A percentile compares a stretch with the other conserved stretches of the same genome.
Conservation (phyloP, 2,329 filamentous ascomycete species). For the Microcyclosporella mali region DNA sequence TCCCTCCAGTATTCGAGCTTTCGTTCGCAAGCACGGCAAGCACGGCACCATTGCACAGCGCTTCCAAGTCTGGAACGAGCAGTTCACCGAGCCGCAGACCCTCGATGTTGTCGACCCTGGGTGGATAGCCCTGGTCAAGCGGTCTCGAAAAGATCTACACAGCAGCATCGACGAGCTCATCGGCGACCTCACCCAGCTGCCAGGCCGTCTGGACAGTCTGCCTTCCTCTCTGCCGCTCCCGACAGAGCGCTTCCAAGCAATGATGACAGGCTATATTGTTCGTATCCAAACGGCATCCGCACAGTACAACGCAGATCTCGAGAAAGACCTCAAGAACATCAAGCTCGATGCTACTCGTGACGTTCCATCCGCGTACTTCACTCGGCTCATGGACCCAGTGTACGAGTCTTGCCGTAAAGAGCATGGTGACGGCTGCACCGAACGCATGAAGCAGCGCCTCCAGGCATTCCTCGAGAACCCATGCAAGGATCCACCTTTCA, state of each 20-base stretch:
- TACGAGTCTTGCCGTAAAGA: not conserved
- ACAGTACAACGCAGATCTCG: not conserved
- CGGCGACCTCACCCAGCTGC: not conserved
- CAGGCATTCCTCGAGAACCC: not conserved
- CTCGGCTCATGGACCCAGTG: constrained; percentile 3
- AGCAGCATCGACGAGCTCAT: too few relatives aligned
- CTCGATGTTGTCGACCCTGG: too few relatives aligned
- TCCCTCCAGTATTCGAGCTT: constrained; percentile 16
- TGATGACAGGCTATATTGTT: constrained; percentile 1
- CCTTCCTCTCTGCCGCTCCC: too few relatives aligned
- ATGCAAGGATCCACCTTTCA: not conserved
- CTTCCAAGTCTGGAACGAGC: constrained; percentile 18
- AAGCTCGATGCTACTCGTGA: constrained; percentile 8
- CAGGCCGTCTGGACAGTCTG: not conserved
- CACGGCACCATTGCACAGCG: constrained; percentile 10
- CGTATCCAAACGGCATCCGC: constrained; percentile 1
- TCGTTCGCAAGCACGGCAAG: constrained; percentile 18
- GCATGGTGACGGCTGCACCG: not conserved
- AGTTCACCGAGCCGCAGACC: too few relatives aligned
- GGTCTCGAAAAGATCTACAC: too few relatives aligned
- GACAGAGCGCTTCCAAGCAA: too few relatives aligned
- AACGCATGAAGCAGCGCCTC: not conserved
- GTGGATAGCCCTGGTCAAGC: too few relatives aligned
- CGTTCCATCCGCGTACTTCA: constrained; percentile 5
- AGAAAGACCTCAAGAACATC: constrained; percentile 4